phyloP scores from a whole-genome alignment of 2,329 filamentous ascomycete species.

The Colletotrichum chlorophyti region DNA sequence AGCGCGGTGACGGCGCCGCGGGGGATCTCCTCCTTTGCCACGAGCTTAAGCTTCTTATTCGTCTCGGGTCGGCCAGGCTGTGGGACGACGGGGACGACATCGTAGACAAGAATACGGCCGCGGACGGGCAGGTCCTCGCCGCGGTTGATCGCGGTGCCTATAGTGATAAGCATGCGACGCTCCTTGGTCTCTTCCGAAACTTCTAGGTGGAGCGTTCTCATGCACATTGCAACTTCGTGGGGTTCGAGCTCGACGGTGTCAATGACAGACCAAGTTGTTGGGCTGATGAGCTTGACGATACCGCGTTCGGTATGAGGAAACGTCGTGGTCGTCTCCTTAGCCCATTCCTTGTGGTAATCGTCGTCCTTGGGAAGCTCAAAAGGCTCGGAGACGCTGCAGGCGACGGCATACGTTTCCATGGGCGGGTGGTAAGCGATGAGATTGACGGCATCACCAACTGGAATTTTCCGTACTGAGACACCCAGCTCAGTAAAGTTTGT shows the following conservation, averaged over 20 bases:
- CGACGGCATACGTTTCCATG: slow-evolving; percentile 78
- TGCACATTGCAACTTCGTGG: slow-evolving; percentile 79
- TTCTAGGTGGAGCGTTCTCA: slow-evolving; percentile 86
- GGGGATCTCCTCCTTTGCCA: slow-evolving; percentile 89
- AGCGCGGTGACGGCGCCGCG: slow-evolving; percentile 90
- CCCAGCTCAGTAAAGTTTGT: slow-evolving; percentile 77
- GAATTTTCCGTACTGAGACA: slow-evolving; percentile 76
- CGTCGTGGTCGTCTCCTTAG: slow-evolving; percentile 69
- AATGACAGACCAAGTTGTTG: slow-evolving; percentile 78
- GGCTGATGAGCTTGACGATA: slow-evolving; percentile 79
- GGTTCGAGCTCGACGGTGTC: slow-evolving; percentile 77
- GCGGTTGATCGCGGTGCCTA: slow-evolving; percentile 85
- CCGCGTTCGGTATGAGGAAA: slow-evolving; percentile 76
- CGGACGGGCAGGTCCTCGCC: slow-evolving; percentile 90
- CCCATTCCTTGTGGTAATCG: slow-evolving; percentile 82
- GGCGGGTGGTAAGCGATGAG: slow-evolving; percentile 79
- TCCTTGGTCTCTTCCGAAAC: slow-evolving; percentile 91
- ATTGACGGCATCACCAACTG: slow-evolving; percentile 73
- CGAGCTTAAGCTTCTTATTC: slow-evolving; percentile 81
- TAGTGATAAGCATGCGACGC: slow-evolving; percentile 79
- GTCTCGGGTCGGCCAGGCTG: slow-evolving; percentile 87
- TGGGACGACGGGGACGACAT: slow-evolving; percentile 90
- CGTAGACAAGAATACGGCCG: slow-evolving; percentile 88
- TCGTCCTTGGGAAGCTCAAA: slow-evolving; percentile 90
- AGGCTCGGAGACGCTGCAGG: slow-evolving; percentile 69